Conservation (phyloP, 139 green algal genomes). For the Chlorella sp. region DNA sequence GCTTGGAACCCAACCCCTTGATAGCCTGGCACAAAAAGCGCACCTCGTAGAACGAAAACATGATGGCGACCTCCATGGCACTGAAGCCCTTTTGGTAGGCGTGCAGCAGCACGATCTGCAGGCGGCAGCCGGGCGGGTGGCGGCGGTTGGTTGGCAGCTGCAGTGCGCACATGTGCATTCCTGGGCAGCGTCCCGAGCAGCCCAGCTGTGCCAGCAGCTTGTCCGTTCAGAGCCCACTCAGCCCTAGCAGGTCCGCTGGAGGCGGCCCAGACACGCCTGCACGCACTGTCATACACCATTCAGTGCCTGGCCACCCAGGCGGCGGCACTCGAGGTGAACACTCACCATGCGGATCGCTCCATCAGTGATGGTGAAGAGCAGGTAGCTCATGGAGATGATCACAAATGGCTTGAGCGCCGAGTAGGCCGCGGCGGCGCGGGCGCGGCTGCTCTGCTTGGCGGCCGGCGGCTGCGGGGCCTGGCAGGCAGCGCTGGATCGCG, state of each 20-base stretch:
- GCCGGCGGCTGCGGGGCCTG: neutral
- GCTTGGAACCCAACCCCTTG: no score
- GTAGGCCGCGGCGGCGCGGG: neutral
- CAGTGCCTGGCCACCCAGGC: no score
- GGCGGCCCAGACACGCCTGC: no score
- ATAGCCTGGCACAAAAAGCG: neutral
- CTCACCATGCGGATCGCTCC: slow-evolving; percentile 82
- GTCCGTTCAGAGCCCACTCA: no score
- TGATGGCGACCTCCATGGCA: slow-evolving; percentile 72
- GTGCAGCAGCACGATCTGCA: slow-evolving; percentile 75
- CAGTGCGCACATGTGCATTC: no score
- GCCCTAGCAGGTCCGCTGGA: no score
- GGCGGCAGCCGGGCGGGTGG: no score
- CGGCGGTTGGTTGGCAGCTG: no score
- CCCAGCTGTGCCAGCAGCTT: no score
- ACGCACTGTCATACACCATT: no score
- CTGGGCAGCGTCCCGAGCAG: no score
- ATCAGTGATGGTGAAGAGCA: slow-evolving; percentile 87
- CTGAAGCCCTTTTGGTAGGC: slow-evolving; percentile 81
- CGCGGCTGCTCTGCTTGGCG: neutral
- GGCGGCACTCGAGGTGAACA: no score
- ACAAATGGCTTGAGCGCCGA: slow-evolving; percentile 74
- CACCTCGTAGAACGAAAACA: slow-evolving; percentile 86
- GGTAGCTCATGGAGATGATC: slow-evolving; percentile 81
- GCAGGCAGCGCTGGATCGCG: neutral